These are phyloP conservation scores for Exserohilum turcica DNA, from an alignment of 2,329 filamentous ascomycete species.

Conservation along the genomic window DNA sequence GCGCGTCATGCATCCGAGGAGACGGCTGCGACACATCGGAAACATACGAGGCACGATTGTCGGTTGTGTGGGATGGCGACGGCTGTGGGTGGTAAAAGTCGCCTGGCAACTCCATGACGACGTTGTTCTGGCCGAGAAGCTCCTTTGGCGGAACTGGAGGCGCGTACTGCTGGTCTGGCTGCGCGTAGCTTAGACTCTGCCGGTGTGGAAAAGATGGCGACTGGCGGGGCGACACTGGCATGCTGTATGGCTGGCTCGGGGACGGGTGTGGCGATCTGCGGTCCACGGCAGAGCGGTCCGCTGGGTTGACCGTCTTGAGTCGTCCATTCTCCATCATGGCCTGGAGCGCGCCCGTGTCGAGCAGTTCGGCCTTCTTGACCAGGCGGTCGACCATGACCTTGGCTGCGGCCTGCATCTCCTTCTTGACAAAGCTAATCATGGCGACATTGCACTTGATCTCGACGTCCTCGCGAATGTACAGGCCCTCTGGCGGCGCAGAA, in stretches of 20 bases:
- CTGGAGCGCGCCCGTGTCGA: slow-evolving; percentile 68
- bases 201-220: slow-evolving; percentile 26
- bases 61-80: slow-evolving; percentile 33
- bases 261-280: slow-evolving; percentile 28
- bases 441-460: slow-evolving; percentile 72
- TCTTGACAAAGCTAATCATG: slow-evolving; percentile 68
- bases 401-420: slow-evolving; percentile 68
- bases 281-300: slow-evolving; percentile 34
- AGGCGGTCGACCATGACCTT: slow-evolving; percentile 71
- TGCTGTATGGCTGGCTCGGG: slow-evolving; percentile 32
- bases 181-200: slow-evolving; percentile 8
- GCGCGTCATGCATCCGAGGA: slow-evolving; percentile 33
- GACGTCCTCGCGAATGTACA: slow-evolving; percentile 72
- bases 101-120: slow-evolving; percentile 52
- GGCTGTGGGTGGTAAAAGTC: slow-evolving; percentile 47
- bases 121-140: slow-evolving; percentile 33
- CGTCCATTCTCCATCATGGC: slow-evolving; percentile 71
- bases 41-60: slow-evolving; percentile 28
- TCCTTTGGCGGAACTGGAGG: slow-evolving; percentile 25
- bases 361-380: slow-evolving; percentile 72
- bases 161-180: slow-evolving; percentile 17
- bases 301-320: slow-evolving; percentile 63
- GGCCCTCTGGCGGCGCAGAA: slow-evolving; percentile 65
- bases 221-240: slow-evolving; percentile 35
- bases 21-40: slow-evolving; percentile 31